phyloP scores from a whole-genome alignment of 768 basidiomycete genomes.

The Pisolithus sp. region DNA sequence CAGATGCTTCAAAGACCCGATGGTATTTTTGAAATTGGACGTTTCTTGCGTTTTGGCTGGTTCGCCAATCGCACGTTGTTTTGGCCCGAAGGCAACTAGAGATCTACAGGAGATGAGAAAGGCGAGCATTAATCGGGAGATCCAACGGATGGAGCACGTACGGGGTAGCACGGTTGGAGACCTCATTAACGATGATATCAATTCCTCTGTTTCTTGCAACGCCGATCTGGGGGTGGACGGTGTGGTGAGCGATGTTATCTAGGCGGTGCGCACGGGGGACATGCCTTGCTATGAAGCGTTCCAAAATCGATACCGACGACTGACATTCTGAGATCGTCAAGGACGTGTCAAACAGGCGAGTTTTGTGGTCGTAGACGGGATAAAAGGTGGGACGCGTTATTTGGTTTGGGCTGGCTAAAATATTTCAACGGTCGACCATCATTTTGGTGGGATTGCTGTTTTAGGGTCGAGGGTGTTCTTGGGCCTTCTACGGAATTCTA shows the following conservation, averaged over 20 bases:
- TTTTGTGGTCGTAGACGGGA: not conserved
- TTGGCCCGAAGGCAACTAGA: constrained; percentile 88
- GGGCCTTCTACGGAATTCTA: constrained; percentile 24
- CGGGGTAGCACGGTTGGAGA: constrained; percentile 96
- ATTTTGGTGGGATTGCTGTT: constrained; percentile 15
- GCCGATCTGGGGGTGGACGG: constrained; percentile 59
- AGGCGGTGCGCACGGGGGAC: constrained; percentile 9
- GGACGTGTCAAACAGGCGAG: not conserved
- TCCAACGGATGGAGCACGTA: constrained; percentile 35
- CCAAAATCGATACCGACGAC: constrained; percentile 96
- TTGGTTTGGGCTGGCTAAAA: constrained; percentile 6
- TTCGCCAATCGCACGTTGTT: constrained; percentile 90
- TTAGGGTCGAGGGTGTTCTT: constrained; percentile 18
- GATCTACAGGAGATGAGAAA: constrained; percentile 48
- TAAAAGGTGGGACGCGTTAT: constrained; percentile 5
- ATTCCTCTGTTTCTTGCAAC: constrained; percentile 94
- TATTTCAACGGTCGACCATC: constrained; percentile 3
- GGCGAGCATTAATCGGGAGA: not conserved
- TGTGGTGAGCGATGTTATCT: not conserved
- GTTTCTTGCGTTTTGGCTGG: constrained; percentile 96
- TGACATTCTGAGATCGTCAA: constrained; percentile 49
- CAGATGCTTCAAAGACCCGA: constrained; percentile 88
- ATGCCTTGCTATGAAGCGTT: constrained; percentile 80
- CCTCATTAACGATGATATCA: constrained; percentile 98
- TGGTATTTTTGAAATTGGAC: constrained; percentile 96